A percentile compares a stretch with the other conserved stretches of the same genome.
phyloP scores from a whole-genome alignment of 768 basidiomycete species.

The Serendipita indica region DNA sequence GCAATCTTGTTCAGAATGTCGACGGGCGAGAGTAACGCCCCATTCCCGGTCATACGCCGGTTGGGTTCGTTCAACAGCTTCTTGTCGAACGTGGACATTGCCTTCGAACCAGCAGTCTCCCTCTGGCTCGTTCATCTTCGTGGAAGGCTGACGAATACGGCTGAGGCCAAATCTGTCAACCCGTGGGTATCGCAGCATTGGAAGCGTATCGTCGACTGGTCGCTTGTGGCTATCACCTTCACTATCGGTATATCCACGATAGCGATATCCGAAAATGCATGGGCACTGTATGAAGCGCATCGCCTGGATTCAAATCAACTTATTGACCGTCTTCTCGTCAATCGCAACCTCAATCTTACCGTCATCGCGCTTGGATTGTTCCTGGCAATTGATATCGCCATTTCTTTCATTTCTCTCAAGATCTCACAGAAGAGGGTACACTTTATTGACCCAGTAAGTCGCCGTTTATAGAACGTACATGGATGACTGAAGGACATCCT shows the following conservation, averaged over 20 bases:
- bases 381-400: neutral
- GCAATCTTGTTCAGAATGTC: neutral
- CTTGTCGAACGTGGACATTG: neutral
- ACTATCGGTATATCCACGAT: neutral
- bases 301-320: neutral
- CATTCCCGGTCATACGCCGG: neutral
- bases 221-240: neutral
- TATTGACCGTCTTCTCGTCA: neutral
- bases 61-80: neutral
- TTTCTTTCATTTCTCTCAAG: neutral
- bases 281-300: neutral
- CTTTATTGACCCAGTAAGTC: neutral
- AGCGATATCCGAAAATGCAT: neutral
- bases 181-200: neutral
- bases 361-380: neutral
- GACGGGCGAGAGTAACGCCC: neutral
- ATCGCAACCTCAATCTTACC: neutral
- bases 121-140: neutral
- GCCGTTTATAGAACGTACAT: neutral
- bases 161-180: neutral
- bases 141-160: neutral
- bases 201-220: constrained; percentile 3
- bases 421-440: neutral
- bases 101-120: neutral
- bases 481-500: neutral